Evolutionary conservation across 495 filamentous ascomycete species (phyloP), one percentile per base, ranked within the genome.

Genomic region (Penicillium waksmanii): DNA sequence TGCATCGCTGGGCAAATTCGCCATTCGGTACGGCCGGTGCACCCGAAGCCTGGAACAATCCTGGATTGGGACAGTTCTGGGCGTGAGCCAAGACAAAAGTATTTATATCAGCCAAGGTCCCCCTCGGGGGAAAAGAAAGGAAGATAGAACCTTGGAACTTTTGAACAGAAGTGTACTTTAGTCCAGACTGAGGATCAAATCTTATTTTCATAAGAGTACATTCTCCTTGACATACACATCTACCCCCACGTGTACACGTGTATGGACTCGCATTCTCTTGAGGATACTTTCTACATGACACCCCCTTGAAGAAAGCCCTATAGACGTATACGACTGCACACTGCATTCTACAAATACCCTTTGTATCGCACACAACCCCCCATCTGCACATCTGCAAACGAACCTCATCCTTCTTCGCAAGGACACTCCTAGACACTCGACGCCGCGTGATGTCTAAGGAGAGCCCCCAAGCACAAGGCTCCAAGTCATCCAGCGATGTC

Each of bases 371-470:
- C 8, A 48, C 46, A 13, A 48, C 18, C 46, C n/a, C 11, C 46
- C n/a, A n/a, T n/a, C n/a, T n/a, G n/a, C n/a, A 25, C 8, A 21
- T 23, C 35, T 38, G 27, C 17, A 36, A 23, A 31, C 15, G n/a
- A 33, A 38, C 15, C 18, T 3, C 34, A 25, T 42, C 25, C n/a
- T 51, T 25, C 31, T 18, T 40, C 36, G 43, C 25, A 4, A 60
- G 47, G 61, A 43, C 31, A 47, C 46, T 40, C 33, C 47, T 46
- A 27, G 27, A 48, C 40, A 53, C 58, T 23, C 19, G 27, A 31
- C 27, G 6, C 8, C 27, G 25, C 59, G 65, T 42, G 73, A 85
- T 74, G 72, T 83, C 71, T 80, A 76, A 40, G 80, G 83, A 68
- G 46, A 61, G 56, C 54, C 27, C 40, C 42, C 58, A 66, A 42